Percentiles rank a stretch among this genome's conserved stretches.
Evolutionary conservation across 345 rosid genomes (phyloP).

Genomic region (Geranium rotundifolium): DNA sequence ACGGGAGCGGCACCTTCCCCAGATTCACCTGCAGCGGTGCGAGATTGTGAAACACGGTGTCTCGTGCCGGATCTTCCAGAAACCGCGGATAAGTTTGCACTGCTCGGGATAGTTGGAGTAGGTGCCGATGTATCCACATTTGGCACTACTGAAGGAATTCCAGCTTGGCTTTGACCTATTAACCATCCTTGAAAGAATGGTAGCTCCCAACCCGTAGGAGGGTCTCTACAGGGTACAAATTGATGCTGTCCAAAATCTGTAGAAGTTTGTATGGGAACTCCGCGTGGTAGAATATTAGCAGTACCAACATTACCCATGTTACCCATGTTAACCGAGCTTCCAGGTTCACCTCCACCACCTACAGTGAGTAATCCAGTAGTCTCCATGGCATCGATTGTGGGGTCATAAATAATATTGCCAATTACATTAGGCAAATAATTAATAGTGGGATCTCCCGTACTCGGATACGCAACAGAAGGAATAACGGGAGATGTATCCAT

Average conservation of each 20-base stretch:
- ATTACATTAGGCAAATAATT: conserved; percentile 23
- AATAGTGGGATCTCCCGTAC: conserved; percentile 23
- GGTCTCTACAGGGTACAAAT: conserved; percentile 37
- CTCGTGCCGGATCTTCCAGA: conserved; percentile 29
- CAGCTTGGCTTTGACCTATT: conserved; percentile 56
- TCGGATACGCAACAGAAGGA: conserved; percentile 42
- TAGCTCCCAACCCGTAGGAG: conserved; percentile 45
- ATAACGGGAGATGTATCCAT: conserved; percentile 26
- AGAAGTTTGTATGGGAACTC: neutral
- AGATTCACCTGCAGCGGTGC: conserved; percentile 13
- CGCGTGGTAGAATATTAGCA: neutral
- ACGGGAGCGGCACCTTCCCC: conserved; percentile 20
- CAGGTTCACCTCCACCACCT: conserved; percentile 27
- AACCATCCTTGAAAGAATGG: conserved; percentile 70
- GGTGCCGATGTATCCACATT: conserved; percentile 11
- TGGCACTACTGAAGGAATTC: conserved; percentile 15
- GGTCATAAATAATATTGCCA: conserved; percentile 24
- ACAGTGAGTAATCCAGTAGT: conserved; percentile 31
- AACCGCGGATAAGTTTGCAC: conserved; percentile 14
- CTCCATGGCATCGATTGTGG: conserved; percentile 27
- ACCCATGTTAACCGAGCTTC: conserved; percentile 5
- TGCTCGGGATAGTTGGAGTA: conserved; percentile 15
- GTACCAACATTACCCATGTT: neutral
- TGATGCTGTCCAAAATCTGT: conserved; percentile 8
- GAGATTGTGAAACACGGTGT: conserved; percentile 24